Base-by-base conservation (phyloP, 352 stramenopile species). In the Pythium dissotocum region DNA sequence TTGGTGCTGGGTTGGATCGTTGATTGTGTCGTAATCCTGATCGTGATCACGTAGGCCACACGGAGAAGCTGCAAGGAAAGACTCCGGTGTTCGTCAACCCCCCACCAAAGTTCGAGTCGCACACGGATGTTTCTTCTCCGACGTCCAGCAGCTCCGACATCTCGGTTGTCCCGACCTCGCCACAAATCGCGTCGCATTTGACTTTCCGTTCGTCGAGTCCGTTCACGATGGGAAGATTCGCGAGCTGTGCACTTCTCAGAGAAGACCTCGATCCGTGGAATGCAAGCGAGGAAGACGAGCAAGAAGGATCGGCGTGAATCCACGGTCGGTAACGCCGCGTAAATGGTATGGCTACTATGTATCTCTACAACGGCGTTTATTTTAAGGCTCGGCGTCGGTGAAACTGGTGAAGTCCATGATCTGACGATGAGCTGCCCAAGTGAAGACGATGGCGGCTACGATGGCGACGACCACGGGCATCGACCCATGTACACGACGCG, bases 401-500 rank as follows among this genome's bases (percentile, higher is more conserved):
- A 14, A 12, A 53, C 54, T 32, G 26, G 24, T 54, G 33, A 35
- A 6, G 18, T n/a, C 30, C 5, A 51, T 57, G 58, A 24, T 6
- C 6, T 13, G 3, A 40, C 16, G n/a, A 65, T 65, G 59, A 35
- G 53, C n/a, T 44, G 46, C 16, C 26, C 9, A 58, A 46, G 38
- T 18, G 42, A 65, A 40, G 48, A 44, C 38, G 21, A 59, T 21
- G 13, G 6, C 21, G 36, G 16, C 26, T 54, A 53, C 32, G 13
- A 13, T 13, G 36, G 16, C 18, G 60, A 53, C 28, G 21, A 49
- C 6, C 51, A 14, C 6, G 4, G 14, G 8, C 61, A 30, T 28
- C 38, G 63, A 38, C 82, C 82, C 8, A 28, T 82, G 28, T 90
- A 90, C 64, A 70, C 72, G 2, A 46, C 65, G 10, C 77, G 82